Conservation (phyloP, 805 yeast genomes). For the Deakozyma indianensis region DNA sequence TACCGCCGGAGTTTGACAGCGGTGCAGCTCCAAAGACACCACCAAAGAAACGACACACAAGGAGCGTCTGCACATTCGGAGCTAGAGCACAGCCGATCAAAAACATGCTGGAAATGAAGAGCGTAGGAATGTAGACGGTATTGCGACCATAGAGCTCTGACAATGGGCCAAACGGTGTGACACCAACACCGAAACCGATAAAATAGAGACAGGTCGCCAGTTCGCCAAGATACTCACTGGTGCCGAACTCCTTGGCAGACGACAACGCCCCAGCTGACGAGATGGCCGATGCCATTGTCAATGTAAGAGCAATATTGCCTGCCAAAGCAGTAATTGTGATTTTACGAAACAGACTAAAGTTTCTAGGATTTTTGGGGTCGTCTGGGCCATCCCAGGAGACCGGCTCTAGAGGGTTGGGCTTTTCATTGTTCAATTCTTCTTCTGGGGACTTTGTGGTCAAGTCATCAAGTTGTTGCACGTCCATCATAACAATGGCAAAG, state of each 20-base stretch:
- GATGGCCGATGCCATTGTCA: conserved; percentile 51
- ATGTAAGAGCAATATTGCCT: conserved; percentile 38
- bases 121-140: conserved; percentile 36
- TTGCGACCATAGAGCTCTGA: conserved; percentile 54
- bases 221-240: conserved; percentile 29
- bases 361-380: conserved; percentile 49
- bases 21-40: conserved; percentile 49
- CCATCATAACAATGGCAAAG: no score
- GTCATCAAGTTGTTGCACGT: no score
- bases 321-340: conserved; percentile 33
- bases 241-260: conserved; percentile 31
- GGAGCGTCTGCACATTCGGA: conserved; percentile 37
- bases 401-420: conserved; percentile 35
- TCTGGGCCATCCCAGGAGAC: conserved; percentile 56
- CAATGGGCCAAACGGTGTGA: conserved; percentile 50
- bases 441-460: no score
- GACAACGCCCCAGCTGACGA: conserved; percentile 43
- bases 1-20: conserved; percentile 48
- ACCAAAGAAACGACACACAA: conserved; percentile 46
- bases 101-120: conserved; percentile 28
- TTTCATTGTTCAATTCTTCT: no score
- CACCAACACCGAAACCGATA: conserved; percentile 59
- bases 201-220: conserved; percentile 50
- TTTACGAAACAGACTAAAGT: conserved; percentile 37
- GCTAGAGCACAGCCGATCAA: conserved; percentile 48